Base-by-base conservation (phyloP, 371 early-diverging fungal species). In the Batkoa obscura region DNA sequence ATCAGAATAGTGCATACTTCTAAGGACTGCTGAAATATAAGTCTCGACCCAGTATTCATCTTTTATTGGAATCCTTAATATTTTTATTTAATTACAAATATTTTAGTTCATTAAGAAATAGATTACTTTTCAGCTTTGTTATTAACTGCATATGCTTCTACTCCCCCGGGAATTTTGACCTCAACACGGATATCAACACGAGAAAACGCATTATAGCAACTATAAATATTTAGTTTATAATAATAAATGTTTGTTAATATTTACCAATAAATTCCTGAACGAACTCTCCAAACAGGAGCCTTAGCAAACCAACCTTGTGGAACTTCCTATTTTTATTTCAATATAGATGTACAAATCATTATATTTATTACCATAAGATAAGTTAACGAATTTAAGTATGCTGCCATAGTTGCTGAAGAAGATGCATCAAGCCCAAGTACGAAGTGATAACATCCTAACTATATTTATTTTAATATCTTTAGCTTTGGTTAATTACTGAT, bases 151-250 rank as follows among this genome's bases (percentile, higher is more conserved):
- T 92, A 92, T 56, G 84, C 79, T 57, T 90, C 92, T 1, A 96
- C 97, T 48, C 97, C 94, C 54, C 97, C 97, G 0, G 97, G 97
- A 62, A 95, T 92, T 59, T 84, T 82, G 39, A 94, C 91, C 66
- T 93, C 90, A n/a, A 96, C 97, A 36, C 97, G 81, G 23, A 96
- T 81, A 73, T 96, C 97, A 5, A 92, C 86, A 23, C 90, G 78
- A 12, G 92, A 86, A 62, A 96, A 94, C n/a, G 93, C 91, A 67
- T 96, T 94, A 71, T 84, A 96, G 61, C 92, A 87, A 64, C 90
- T 89, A 64, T 62, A 53, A 8, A 5, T 43, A 48, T 10, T 23
- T 23, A 45, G 2, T 56, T 23, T 51, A 37, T 54, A 43, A 15
- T 10, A 56, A 32, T 50, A 12, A n/a, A n/a, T 36, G 35, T 23